These are phyloP conservation scores for Coniosporium tulheliwenetii DNA, from an alignment of 2,329 filamentous ascomycete genomes.

Conservation along the genomic window DNA sequence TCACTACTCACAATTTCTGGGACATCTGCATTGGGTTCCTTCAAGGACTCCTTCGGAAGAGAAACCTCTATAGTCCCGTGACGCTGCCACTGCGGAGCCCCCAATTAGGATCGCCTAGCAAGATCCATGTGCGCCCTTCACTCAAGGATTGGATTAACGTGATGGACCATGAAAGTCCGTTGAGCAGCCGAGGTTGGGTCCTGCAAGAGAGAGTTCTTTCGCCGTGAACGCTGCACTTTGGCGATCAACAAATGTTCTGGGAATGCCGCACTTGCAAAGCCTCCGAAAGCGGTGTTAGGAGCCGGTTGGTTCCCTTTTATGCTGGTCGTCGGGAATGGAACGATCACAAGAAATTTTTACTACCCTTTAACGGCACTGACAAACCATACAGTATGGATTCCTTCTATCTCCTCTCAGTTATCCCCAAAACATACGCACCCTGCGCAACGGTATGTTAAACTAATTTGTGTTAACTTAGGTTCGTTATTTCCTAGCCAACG, in stretches of 20 bases:
- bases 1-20: not conserved
- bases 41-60: not conserved
- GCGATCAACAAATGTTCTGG: constrained; percentile 4
- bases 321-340: too few species aligned
- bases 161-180: not conserved
- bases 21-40: not conserved
- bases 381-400: too few species aligned
- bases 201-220: constrained; percentile 8
- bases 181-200: constrained; percentile 4
- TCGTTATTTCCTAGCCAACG: too few species aligned
- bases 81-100: not conserved
- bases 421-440: too few species aligned
- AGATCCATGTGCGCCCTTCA: not conserved
- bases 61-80: not conserved
- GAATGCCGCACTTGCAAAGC: constrained; percentile 3
- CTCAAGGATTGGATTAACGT: not conserved
- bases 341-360: too few species aligned
- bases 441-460: not conserved
- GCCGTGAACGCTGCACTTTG: constrained; percentile 5
- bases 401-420: too few species aligned
- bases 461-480: not conserved
- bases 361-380: too few species aligned
- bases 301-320: too few species aligned
- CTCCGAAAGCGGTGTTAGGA: too few species aligned
- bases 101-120: not conserved